Evolutionary conservation across 805 yeast genomes (phyloP).

Genomic region (Nakazawaea siamensis): DNA sequence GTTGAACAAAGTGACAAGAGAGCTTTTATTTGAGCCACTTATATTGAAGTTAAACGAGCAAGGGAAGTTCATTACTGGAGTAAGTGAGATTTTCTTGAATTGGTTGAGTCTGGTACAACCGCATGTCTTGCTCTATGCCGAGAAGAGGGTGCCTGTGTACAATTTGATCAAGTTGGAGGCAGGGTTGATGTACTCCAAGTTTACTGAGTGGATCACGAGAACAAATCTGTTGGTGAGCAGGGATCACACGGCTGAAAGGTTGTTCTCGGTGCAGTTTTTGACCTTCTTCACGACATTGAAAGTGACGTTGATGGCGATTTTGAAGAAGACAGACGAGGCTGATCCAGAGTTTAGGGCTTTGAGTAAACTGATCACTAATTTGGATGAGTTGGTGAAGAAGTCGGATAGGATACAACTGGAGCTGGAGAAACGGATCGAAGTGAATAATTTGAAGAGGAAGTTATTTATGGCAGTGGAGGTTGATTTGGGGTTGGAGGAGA

Average conservation of each 20-base stretch:
- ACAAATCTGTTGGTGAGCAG: constrained; percentile 35
- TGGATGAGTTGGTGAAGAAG: constrained; percentile 44
- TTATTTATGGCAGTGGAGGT: constrained; percentile 42
- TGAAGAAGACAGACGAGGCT: constrained; percentile 36
- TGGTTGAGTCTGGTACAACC: constrained; percentile 57
- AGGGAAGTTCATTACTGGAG: constrained; percentile 58
- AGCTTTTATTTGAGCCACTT: constrained; percentile 48
- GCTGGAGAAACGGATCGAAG: constrained; percentile 49
- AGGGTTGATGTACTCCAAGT: constrained; percentile 24
- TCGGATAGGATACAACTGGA: constrained; percentile 56
- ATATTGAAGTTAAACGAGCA: constrained; percentile 46
- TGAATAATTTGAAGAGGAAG: constrained; percentile 44
- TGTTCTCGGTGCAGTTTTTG: constrained; percentile 48
- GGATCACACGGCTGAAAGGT: constrained; percentile 38
- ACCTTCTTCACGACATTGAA: constrained; percentile 52
- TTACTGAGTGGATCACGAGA: constrained; percentile 51
- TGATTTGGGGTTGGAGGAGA: constrained; percentile 43
- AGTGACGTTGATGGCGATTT: constrained; percentile 51
- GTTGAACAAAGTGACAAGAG: constrained; percentile 47
- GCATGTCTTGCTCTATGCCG: constrained; percentile 52
- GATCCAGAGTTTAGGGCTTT: constrained; percentile 46
- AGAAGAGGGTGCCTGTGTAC: constrained; percentile 50
- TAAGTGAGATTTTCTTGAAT: constrained; percentile 52
- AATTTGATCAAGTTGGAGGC: constrained; percentile 32
- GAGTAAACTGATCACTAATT: constrained; percentile 43